Evolutionary conservation across 2,329 filamentous ascomycete genomes (phyloP), one percentile per base, ranked within the genome.

Genomic region (Fusarium caatingaense): DNA sequence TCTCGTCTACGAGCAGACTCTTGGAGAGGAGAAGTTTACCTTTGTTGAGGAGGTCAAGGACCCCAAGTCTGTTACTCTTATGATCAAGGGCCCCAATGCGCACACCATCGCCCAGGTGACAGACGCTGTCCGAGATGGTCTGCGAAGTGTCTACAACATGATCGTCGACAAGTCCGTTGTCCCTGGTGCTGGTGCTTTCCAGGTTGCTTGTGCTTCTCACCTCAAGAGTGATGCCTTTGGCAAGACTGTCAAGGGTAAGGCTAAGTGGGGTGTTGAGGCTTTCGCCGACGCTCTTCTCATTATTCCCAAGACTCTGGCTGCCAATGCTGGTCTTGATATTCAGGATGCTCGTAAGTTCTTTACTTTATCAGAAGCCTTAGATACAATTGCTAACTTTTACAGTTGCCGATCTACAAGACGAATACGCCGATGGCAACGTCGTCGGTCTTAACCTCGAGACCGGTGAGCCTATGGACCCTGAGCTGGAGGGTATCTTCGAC

Each of bases 21-120:
- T 99, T 12, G 96, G 96, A 68, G 96, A 99, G 86, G 96, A 99
- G 86, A 99, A 99, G 85, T 99, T 93, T 84, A 99, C 96, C 8
- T 99, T 99, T 79, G 88, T 99, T 66, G 96, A 99, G 83, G 96
- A 99, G 75, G 96, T 99, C 77, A 98, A 98, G 87, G 94, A 98
- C 67, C 93, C 96, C 68, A 99, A 99, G 85, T 98, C 95, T 2
- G 96, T 99, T 48, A 99, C 96, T 18, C 86, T 99, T 32, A 87
- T 99, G 76, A 98, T 99, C 86, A 99, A 98, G 86, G 96, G 96
- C 25, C 96, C 96, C 69, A 99, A 99, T 82, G 87, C 91, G 77
- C 96, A 99, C 85, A 98, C 95, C 66, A 99, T 99, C 76, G 90
- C 92, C 16, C 96, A 99, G 82, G 94, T 99, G 77, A 97, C 94